These are phyloP conservation scores for Waltiozyma sp. DNA, from an alignment of 1,139 yeast genomes.

Conservation along the genomic window DNA sequence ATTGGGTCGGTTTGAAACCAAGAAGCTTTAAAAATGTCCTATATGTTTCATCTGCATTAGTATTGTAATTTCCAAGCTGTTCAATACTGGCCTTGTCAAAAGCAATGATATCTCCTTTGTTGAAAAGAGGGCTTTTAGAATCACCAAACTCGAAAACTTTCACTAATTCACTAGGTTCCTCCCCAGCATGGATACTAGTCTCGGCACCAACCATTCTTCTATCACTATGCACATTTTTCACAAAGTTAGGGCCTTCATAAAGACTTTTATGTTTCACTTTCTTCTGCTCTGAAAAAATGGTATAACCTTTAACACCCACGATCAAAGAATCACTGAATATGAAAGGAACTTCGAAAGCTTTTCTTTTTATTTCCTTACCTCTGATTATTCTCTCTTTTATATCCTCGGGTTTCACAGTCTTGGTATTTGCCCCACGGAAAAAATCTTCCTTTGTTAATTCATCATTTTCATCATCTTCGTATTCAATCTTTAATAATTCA, in stretches of 20 bases:
- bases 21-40: conserved; percentile 41
- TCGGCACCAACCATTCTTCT: conserved; percentile 23
- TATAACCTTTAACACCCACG: conserved; percentile 63
- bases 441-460: conserved; percentile 8
- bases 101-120: conserved; percentile 25
- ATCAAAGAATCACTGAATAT: conserved; percentile 38
- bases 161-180: conserved; percentile 24
- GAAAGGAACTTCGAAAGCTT: conserved; percentile 52
- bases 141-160: conserved; percentile 33
- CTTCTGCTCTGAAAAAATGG: conserved; percentile 46
- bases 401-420: conserved; percentile 33
- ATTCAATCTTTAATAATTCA: conserved; percentile 34
- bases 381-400: conserved; percentile 42
- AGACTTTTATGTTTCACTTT: conserved; percentile 33
- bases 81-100: conserved; percentile 26
- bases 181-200: conserved; percentile 25
- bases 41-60: conserved; percentile 20
- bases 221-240: conserved; percentile 42
- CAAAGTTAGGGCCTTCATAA: conserved; percentile 40
- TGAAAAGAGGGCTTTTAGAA: background rate
- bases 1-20: conserved; percentile 46
- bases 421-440: conserved; percentile 27
- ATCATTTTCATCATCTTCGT: conserved; percentile 8
- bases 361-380: conserved; percentile 50
- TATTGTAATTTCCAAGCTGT: conserved; percentile 23